Conservation (phyloP, 108 stramenopile genomes). For the Skeletonema menzelii region DNA sequence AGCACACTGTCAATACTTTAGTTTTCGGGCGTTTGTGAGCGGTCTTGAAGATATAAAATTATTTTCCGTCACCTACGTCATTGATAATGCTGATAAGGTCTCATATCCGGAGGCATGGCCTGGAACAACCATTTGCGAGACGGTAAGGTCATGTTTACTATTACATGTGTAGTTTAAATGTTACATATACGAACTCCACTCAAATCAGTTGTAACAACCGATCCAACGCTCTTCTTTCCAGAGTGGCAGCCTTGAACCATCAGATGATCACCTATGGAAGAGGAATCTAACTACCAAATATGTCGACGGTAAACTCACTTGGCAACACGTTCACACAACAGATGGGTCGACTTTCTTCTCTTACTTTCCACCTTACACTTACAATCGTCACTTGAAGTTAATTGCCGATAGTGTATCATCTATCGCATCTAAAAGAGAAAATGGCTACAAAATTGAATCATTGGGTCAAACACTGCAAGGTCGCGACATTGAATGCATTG, state of each 20-base stretch:
- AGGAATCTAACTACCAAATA: slow-evolving; percentile 61
- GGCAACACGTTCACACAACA: slow-evolving; percentile 59
- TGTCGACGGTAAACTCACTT: slow-evolving; percentile 61
- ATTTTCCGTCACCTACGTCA: slow-evolving; percentile 54
- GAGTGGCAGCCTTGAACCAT: slow-evolving; percentile 22
- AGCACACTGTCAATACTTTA: slow-evolving; percentile 76
- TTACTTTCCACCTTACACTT: slow-evolving; percentile 79
- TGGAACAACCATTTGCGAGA: slow-evolving; percentile 67
- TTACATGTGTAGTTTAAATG: neutral
- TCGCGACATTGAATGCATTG: slow-evolving; percentile 78
- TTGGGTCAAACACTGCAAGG: slow-evolving; percentile 76
- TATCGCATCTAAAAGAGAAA: neutral
- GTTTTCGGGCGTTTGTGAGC: slow-evolving; percentile 51
- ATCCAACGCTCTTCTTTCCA: neutral
- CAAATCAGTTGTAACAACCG: neutral
- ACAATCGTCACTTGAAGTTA: slow-evolving; percentile 70
- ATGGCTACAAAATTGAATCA: slow-evolving; percentile 48
- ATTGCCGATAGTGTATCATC: slow-evolving; percentile 50
- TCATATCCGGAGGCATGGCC: slow-evolving; percentile 75
- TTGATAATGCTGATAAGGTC: slow-evolving; percentile 65
- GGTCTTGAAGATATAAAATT: slow-evolving; percentile 35
- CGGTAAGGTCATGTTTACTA: slow-evolving; percentile 2
- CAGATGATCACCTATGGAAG: slow-evolving; percentile 63
- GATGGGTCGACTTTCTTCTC: slow-evolving; percentile 64
- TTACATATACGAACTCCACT: neutral